Evolutionary conservation across 2,329 filamentous ascomycete genomes (phyloP), one percentile per base, ranked within the genome.

Genomic region (Myriosclerotinia curreyana): DNA sequence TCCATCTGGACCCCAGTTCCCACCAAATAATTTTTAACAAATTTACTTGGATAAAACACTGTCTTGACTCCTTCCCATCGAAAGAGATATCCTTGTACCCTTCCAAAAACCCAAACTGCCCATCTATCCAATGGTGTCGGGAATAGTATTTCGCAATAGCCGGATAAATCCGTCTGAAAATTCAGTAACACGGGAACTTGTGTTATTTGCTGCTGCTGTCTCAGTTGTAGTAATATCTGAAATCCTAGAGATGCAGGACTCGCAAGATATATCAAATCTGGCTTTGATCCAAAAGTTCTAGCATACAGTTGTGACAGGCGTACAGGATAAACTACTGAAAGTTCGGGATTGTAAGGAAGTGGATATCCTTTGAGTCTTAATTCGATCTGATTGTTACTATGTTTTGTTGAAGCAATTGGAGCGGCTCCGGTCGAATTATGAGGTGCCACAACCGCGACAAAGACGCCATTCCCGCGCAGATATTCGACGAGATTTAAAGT

Each of bases 91-190:
- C 86, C 86, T 74, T 90, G 86, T 1, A 89, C 86, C 1, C 80
- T 76, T 20, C 82, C 80, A 63, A 90, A 83, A 14, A 87, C 78
- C 74, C 82, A 86, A 54, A 86, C 85, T 5, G 85, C 86, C 64
- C 87, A 80, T 14, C 76, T 76, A 69, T 85, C 84, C 22, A 91
- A 77, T 0, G 85, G 86, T 1, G 79, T 76, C 0, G 87, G 86
- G 66, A 91, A 88, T n/a, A 91, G 77, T 59, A 90, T 88, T 56
- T 83, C 81, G 70, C 85, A 87, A 73, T 90, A 91, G 1, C 86
- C 86, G 0, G 86, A 84, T 12, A 91, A 77, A 71, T 90, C 87
- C 0, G 87, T 91, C 74, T 90, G 87, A 68, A 89, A 90, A 74
- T 90, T 91, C 73, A 87, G 82, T 51, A 90, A 79, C 1, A 88